Evolutionary conservation across 768 basidiomycete species (phyloP), one percentile per base, ranked within the genome.

Genomic region (Lentinula lateritia): DNA sequence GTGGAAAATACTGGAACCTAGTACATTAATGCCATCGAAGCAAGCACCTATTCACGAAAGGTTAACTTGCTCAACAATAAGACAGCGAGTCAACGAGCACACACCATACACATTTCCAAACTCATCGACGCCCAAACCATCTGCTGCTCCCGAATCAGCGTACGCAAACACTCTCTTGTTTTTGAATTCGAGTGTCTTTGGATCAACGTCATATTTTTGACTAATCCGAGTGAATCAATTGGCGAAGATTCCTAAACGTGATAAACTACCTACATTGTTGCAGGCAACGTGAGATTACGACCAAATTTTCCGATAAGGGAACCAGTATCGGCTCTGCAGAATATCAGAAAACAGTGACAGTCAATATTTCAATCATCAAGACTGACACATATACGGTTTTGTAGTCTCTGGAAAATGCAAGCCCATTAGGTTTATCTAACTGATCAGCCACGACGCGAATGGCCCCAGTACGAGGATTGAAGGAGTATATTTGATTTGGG

Each of bases 111-210:
- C 81, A 63, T 90, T 90, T 0, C 87, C 87, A 0, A 77, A 69
- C 4, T 73, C 73, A 66, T 92, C 90, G 1, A 87, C 75, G 66
- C 87, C 83, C 9, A 90, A 71, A 10, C 89, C 89, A 62, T 90
- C 88, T 6, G 88, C 82, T 35, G 85, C 72, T 1, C 88, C 89
- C 20, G 86, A 76, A 62, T 90, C 89, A 7, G 74, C 67, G 64
- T 83, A 89, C 0, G 88, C 87, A 64, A 91, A 87, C 13, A 89
- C 78, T 5, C 88, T 80, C 23, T 87, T 80, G 67, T 89, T 85
- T 50, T 53, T 68, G 68, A 90, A 86, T 3, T 76, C 70, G 42
- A 83, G 78, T 0, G 82, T 82, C 38, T 65, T 72, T 13, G 78
- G 71, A 65, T 88, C 83, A 23, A 92, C 84, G 66, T 91, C 88